Conservation (phyloP, 1,284 basidiomycete species). For the Moesziomyces antarcticus region DNA sequence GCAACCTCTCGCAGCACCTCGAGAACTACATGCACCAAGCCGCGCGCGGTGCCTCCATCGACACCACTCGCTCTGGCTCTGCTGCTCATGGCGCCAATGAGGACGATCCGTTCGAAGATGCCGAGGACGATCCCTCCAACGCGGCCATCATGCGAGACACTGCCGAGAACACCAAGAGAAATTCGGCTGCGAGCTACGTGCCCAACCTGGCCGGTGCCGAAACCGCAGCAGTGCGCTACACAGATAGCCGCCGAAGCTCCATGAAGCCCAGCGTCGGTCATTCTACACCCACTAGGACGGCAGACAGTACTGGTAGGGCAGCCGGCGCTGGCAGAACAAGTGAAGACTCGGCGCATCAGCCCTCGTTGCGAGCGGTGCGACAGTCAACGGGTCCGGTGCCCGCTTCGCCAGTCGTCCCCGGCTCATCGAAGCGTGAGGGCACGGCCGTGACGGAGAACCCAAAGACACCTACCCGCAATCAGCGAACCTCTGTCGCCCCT, state of each 20-base stretch:
- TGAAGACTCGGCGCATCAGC: slow-evolving; percentile 11
- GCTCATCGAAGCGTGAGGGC: slow-evolving; percentile 6
- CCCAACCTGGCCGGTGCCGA: slow-evolving; percentile 35
- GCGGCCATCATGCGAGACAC: slow-evolving; percentile 21
- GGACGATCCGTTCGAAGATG: slow-evolving; percentile 55
- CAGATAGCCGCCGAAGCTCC: slow-evolving; percentile 20
- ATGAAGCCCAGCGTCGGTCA: slow-evolving; percentile 6
- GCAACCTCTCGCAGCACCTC: slow-evolving; percentile 45
- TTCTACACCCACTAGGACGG: slow-evolving; percentile 1
- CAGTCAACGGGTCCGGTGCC: slow-evolving; percentile 17
- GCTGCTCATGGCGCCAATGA: slow-evolving; percentile 5
- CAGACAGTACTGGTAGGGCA: neutral
- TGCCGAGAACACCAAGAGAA: slow-evolving; percentile 36
- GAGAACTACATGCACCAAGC: slow-evolving; percentile 28
- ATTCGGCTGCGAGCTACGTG: slow-evolving; percentile 41
- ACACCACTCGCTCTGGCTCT: slow-evolving; percentile 16
- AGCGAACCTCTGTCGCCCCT: neutral
- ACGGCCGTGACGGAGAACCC: slow-evolving; percentile 2
- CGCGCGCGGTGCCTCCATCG: slow-evolving; percentile 16
- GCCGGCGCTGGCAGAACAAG: slow-evolving; percentile 3
- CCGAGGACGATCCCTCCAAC: slow-evolving; percentile 37
- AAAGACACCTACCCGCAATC: slow-evolving; percentile 14
- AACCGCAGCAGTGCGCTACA: slow-evolving; percentile 26
- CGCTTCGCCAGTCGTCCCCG: slow-evolving; percentile 26
- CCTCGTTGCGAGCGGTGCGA: slow-evolving; percentile 27